Percentiles rank a stretch among this genome's conserved stretches.
Conservation (phyloP, 352 stramenopile species). For the Phytophthora fragariae region DNA sequence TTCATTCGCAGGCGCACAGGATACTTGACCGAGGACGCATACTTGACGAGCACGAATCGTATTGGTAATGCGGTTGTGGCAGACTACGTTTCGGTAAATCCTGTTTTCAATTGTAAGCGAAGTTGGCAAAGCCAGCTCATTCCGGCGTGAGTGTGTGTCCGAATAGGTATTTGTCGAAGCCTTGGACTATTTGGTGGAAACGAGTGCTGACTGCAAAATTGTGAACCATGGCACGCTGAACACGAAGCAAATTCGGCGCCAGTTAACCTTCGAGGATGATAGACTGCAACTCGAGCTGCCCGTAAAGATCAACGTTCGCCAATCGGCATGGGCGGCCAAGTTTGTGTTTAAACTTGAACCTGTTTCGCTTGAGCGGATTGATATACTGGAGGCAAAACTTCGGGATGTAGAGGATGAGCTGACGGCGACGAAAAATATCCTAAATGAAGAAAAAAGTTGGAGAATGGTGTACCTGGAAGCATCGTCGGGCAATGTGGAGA, state of each 20-base stretch:
- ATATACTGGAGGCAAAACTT: conserved; percentile 18
- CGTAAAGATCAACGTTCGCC: not conserved
- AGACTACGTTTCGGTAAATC: not conserved
- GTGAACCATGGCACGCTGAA: not conserved
- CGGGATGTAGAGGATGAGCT: conserved; percentile 12
- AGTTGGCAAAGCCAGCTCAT: not conserved
- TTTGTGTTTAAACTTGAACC: conserved; percentile 13
- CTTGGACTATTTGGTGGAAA: not conserved
- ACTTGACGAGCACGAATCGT: not conserved
- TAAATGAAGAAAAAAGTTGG: not conserved
- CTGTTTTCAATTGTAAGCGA: not conserved
- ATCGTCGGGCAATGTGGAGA: not conserved
- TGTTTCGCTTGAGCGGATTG: conserved; percentile 8
- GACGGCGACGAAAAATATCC: not conserved
- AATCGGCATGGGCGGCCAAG: conserved; percentile 8
- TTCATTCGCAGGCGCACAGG: not conserved
- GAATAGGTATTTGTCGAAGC: not conserved
- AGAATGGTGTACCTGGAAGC: not conserved
- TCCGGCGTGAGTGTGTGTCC: not conserved
- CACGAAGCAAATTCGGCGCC: not conserved
- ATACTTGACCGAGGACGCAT: not conserved
- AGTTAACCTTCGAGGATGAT: not conserved
- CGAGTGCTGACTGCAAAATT: not conserved
- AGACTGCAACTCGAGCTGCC: not conserved
- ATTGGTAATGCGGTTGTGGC: not conserved